A percentile compares a stretch with the other conserved stretches of the same genome.
Conservation (phyloP, 768 basidiomycete genomes). For the Phaeotremella fagi region DNA sequence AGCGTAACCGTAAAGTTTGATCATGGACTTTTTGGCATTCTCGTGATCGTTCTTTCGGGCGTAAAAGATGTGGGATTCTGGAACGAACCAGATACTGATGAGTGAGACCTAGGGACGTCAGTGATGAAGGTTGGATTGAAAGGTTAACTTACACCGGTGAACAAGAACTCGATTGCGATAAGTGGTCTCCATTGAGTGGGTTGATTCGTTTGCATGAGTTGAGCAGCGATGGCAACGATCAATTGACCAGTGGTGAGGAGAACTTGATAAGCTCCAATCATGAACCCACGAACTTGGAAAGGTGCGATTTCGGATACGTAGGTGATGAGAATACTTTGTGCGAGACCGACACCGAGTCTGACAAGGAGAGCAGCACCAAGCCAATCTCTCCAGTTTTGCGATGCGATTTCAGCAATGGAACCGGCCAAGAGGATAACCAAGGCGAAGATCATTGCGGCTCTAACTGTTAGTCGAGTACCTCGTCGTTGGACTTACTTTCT, state of each 20-base stretch:
- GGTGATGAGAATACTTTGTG: slow-evolving; percentile 19
- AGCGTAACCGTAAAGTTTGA: slow-evolving; percentile 13
- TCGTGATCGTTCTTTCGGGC: slow-evolving; percentile 11
- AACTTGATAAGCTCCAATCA: slow-evolving; percentile 20
- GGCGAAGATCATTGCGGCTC: slow-evolving; percentile 6
- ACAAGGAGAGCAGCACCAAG: slow-evolving; percentile 17
- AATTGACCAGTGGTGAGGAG: slow-evolving; percentile 16
- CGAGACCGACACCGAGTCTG: slow-evolving; percentile 20
- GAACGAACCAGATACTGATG: slow-evolving; percentile 12
- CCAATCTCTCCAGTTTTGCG: slow-evolving; percentile 15
- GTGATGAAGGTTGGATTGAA: background rate
- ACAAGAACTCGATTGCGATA: slow-evolving; percentile 22
- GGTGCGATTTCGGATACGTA: slow-evolving; percentile 24
- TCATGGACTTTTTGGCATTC: slow-evolving; percentile 15
- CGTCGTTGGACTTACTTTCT: slow-evolving; percentile 16
- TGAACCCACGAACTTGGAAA: slow-evolving; percentile 25
- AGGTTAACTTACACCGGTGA: slow-evolving; percentile 20
- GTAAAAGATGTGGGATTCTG: slow-evolving; percentile 20
- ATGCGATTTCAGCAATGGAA: slow-evolving; percentile 18
- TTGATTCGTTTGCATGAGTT: slow-evolving; percentile 2
- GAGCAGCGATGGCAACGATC: slow-evolving; percentile 13
- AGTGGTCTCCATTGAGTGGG: slow-evolving; percentile 16
- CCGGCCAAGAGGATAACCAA: slow-evolving; percentile 17
- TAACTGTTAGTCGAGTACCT: background rate
- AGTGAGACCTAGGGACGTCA: slow-evolving; percentile 6